Conservation (phyloP, 805 yeast species). For the Yarrowia bubula region DNA sequence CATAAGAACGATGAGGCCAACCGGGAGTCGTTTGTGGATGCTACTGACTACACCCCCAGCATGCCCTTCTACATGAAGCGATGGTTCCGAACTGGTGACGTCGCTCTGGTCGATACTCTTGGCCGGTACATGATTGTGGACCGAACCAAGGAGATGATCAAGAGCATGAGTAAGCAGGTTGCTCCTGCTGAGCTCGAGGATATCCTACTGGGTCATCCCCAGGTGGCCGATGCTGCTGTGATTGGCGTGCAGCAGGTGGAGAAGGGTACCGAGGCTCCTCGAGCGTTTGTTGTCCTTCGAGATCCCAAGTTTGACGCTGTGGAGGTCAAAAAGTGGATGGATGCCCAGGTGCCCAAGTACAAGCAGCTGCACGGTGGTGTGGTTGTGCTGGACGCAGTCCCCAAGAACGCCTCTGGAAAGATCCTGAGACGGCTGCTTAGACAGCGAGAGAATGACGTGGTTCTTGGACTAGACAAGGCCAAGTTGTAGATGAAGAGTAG, state of each 20-base stretch:
- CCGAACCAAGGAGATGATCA: constrained; percentile 42
- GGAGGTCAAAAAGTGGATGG: constrained; percentile 39
- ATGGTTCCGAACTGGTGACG: constrained; percentile 62
- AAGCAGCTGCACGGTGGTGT: constrained; percentile 48
- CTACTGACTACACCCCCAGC: constrained; percentile 27
- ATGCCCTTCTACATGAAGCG: constrained; percentile 23
- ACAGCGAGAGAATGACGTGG: constrained; percentile 43
- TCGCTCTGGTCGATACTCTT: constrained; percentile 47
- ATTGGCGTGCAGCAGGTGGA: constrained; percentile 65
- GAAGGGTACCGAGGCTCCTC: constrained; percentile 69
- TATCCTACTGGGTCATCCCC: constrained; percentile 67
- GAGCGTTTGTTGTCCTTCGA: constrained; percentile 40
- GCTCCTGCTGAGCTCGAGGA: constrained; percentile 95
- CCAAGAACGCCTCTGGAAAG: constrained; percentile 94
- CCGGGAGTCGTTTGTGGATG: constrained; percentile 44
- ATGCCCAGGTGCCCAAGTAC: constrained; percentile 41
- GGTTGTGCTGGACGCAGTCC: constrained; percentile 73
- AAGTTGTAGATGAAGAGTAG: not conserved
- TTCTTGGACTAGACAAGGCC: constrained; percentile 27
- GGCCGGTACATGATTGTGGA: constrained; percentile 51
- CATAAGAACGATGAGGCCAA: constrained; percentile 52
- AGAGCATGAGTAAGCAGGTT: constrained; percentile 63
- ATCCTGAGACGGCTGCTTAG: constrained; percentile 88
- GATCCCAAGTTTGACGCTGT: constrained; percentile 30
- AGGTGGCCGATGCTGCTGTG: constrained; percentile 85